Conservation (phyloP, 2,329 filamentous ascomycete genomes). For the Herpotrichia juniperi region DNA sequence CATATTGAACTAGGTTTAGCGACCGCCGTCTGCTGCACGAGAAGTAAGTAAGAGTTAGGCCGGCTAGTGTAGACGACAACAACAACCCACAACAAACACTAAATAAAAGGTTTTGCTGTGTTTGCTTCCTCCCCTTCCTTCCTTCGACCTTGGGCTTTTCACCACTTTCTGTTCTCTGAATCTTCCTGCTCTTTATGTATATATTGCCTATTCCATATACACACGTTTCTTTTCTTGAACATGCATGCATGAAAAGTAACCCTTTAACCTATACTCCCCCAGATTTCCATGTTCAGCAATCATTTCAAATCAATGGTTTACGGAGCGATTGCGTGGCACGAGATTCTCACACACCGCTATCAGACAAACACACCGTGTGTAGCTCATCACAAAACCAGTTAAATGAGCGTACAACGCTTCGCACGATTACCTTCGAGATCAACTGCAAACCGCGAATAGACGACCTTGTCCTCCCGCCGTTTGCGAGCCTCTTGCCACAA, state of each 20-base stretch:
- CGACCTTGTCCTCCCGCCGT: background rate
- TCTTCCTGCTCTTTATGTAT: too few species aligned
- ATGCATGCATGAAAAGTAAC: background rate
- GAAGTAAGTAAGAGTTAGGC: background rate
- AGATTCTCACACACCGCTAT: background rate
- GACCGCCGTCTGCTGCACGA: background rate
- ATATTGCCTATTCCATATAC: too few species aligned
- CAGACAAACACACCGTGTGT: background rate
- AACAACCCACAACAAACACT: too few species aligned
- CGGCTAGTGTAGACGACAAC: too few species aligned
- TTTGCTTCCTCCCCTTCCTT: background rate
- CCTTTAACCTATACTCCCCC: background rate
- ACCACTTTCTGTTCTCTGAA: background rate
- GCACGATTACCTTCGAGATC: background rate
- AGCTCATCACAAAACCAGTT: background rate
- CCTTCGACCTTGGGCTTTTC: background rate
- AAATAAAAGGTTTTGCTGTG: conserved; percentile 3
- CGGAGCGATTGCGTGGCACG: background rate
- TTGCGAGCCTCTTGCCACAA: background rate
- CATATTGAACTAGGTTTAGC: background rate
- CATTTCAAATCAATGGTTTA: background rate
- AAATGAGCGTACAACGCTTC: conserved; percentile 1
- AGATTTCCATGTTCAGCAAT: conserved; percentile 1
- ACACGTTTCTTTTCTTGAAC: background rate
- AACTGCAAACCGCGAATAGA: background rate